phyloP scores from a whole-genome alignment of 306 rosid species.

The Astragalus glycyphyllos region DNA sequence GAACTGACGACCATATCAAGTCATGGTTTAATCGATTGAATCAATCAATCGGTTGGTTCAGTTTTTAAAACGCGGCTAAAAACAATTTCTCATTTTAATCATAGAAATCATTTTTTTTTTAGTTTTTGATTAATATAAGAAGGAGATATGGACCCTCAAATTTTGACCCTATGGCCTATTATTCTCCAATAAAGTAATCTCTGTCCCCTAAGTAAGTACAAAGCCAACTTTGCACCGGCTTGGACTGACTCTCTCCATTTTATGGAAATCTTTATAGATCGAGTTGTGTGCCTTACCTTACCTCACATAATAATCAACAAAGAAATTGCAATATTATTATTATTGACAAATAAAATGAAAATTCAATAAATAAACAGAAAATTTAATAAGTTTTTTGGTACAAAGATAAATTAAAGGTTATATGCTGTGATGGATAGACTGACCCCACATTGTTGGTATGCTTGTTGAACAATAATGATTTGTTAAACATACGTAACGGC shows the following conservation, averaged over 20 bases:
- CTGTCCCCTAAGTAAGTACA: not conserved
- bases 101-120: too few relatives aligned
- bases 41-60: too few relatives aligned
- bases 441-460: constrained; percentile 41
- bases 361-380: not conserved
- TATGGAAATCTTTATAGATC: constrained; percentile 28
- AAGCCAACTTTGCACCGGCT: constrained; percentile 47
- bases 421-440: constrained; percentile 8
- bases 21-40: too few relatives aligned
- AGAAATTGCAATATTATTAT: constrained; percentile 1
- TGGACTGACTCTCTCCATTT: constrained; percentile 1
- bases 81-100: too few relatives aligned
- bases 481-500: constrained; percentile 27
- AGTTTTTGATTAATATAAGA: too few relatives aligned
- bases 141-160: constrained; percentile 8
- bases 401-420: not conserved
- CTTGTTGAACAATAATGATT: constrained; percentile 39
- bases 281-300: constrained; percentile 31
- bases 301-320: constrained; percentile 22
- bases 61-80: too few relatives aligned
- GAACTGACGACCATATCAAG: too few relatives aligned
- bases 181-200: constrained; percentile 5
- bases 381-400: not conserved
- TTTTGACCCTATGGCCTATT: constrained; percentile 46
- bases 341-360: too few relatives aligned